A percentile compares a stretch with the other conserved stretches of the same genome.
These are phyloP conservation scores for Beauveria scarabaeidicola DNA, from an alignment of 2,329 filamentous ascomycete genomes.

Conservation along the genomic window DNA sequence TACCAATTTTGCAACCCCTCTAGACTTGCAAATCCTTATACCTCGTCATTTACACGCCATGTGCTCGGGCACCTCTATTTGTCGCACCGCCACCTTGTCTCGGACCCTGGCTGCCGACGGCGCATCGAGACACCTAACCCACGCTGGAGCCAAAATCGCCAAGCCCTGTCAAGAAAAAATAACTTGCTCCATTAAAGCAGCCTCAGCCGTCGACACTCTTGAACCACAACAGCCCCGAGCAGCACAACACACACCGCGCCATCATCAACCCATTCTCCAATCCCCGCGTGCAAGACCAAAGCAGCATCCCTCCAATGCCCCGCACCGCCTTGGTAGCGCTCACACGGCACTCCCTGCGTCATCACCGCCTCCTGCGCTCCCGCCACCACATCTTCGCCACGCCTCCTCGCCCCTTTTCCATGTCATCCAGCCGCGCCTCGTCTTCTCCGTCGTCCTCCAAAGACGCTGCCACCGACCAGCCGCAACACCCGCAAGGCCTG, in stretches of 20 bases:
- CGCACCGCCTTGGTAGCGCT: not conserved
- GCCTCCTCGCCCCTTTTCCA: not conserved
- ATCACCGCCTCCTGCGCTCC: not conserved
- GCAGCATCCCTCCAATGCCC: not conserved
- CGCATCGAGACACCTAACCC: conserved; percentile 4
- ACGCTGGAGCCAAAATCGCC: conserved; percentile 2
- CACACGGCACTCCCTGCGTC: not conserved
- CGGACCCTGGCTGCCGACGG: conserved; percentile 2
- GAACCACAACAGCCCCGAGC: not conserved
- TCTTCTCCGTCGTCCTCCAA: not conserved
- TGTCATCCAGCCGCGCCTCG: not conserved
- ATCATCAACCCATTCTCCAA: not conserved
- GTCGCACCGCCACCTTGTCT: not conserved
- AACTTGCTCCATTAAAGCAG: not conserved
- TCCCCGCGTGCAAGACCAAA: not conserved
- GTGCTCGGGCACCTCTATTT: too few species aligned
- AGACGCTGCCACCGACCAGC: not conserved
- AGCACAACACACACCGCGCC: not conserved
- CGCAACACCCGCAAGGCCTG: conserved; percentile 14
- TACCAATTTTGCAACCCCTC: too few species aligned
- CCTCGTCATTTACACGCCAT: too few species aligned
- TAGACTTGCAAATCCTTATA: not conserved
- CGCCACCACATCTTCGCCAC: not conserved
- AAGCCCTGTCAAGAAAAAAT: not conserved
- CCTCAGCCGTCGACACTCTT: not conserved